Evolutionary conservation across 2,329 filamentous ascomycete species (phyloP).

Genomic region (Ascochyta viciae-villosae): DNA sequence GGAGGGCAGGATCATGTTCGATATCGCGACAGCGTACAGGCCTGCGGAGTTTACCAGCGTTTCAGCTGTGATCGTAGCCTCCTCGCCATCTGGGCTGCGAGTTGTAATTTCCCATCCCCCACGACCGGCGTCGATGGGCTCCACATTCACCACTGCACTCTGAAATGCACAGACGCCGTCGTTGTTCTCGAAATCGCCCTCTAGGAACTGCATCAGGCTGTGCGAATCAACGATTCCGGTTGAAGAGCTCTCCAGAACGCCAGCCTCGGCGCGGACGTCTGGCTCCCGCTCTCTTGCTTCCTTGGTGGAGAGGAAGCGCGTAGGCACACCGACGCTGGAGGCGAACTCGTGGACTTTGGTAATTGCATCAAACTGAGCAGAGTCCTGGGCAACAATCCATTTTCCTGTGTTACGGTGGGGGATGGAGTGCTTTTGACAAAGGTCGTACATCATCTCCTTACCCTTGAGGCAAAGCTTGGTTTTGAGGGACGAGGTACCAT

Average conservation of each 20-base stretch:
- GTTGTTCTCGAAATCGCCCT: slow-evolving; percentile 76
- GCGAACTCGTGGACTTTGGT: slow-evolving; percentile 64
- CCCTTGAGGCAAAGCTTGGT: slow-evolving; percentile 82
- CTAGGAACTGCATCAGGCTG: slow-evolving; percentile 79
- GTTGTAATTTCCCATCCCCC: slow-evolving; percentile 75
- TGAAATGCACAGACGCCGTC: slow-evolving; percentile 78
- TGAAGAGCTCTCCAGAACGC: slow-evolving; percentile 80
- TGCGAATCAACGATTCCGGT: slow-evolving; percentile 95
- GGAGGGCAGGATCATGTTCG: slow-evolving; percentile 78
- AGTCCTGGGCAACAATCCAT: slow-evolving; percentile 91
- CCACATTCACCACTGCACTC: slow-evolving; percentile 69
- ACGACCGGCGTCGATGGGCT: slow-evolving; percentile 60
- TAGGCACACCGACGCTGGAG: slow-evolving; percentile 68
- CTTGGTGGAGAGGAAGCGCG: slow-evolving; percentile 68
- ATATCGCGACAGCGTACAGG: slow-evolving; percentile 75
- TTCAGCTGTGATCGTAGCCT: slow-evolving; percentile 71
- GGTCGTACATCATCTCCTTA: slow-evolving; percentile 76
- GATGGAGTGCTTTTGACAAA: slow-evolving; percentile 73
- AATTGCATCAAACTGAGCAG: slow-evolving; percentile 70
- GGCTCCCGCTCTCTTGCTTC: slow-evolving; percentile 75
- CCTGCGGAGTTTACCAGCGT: slow-evolving; percentile 87
- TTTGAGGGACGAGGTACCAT: slow-evolving; percentile 78
- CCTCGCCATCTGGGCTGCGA: slow-evolving; percentile 48
- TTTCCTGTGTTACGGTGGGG: slow-evolving; percentile 80
- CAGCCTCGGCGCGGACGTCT: slow-evolving; percentile 72